Evolutionary conservation across 163 green algal species (phyloP), one percentile per base, ranked within the genome.

Genomic region (Trebouxiophyceae sp.): DNA sequence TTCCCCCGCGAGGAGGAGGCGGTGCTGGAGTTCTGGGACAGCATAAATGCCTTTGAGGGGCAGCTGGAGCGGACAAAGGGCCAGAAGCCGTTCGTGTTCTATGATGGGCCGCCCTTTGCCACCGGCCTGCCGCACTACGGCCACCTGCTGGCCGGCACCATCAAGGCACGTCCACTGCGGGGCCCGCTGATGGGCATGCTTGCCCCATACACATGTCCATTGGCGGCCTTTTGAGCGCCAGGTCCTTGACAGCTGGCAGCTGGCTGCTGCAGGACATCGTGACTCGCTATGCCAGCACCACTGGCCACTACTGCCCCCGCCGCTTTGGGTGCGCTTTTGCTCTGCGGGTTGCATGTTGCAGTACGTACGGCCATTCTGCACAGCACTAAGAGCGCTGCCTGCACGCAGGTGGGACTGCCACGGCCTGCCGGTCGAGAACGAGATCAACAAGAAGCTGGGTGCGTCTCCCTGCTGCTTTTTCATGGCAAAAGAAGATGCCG

Each of bases 391-490:
- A n/a, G n/a, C n/a, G n/a, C n/a, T n/a, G n/a, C n/a, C n/a, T n/a
- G n/a, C n/a, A n/a, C n/a, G n/a, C n/a, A 76, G 63, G 8, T 99
- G 95, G 95, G 95, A 99, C 71, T 98, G 93, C 77, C 95, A 99
- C 73, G 95, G 95, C 31, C 83, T 99, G 62, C 95, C 95, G 3
- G 93, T 99, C 29, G 95, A 99, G 78, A 95, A 96, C 56, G 95
- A 99, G 70, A 99, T 99, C 58, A 93, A 99, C 77, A 96, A 99
- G 84, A 95, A 93, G 77, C 87, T 98, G 2, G 82, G 91, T 95
- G 62, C 77, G 87, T 44, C 32, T 31, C 61, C 23, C 24, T n/a
- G n/a, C n/a, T n/a, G n/a, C n/a, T n/a, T n/a, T n/a, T n/a, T n/a
- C n/a, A n/a, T n/a, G n/a, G n/a, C n/a, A n/a, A n/a, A n/a, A n/a